These are phyloP conservation scores for Yarrowia alimentaria DNA, from an alignment of 805 yeast species.

Conservation along the genomic window DNA sequence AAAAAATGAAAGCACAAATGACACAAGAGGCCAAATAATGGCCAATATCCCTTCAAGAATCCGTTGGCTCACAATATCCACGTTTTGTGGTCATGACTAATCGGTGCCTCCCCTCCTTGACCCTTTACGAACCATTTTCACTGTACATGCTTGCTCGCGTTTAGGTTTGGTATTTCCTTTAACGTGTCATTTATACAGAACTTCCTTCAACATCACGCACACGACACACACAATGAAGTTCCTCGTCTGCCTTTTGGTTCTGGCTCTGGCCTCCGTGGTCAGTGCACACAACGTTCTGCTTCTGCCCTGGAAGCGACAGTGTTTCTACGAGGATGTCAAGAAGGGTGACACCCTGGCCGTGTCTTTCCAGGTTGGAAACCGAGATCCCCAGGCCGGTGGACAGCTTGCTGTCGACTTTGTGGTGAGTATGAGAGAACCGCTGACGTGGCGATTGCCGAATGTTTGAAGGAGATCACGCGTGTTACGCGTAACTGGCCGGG, in stretches of 20 bases:
- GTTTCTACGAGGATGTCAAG: constrained; percentile 82
- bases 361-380: constrained; percentile 89
- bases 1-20: too few species aligned
- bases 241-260: constrained; percentile 23
- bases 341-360: constrained; percentile 83
- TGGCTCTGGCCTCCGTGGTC: constrained; percentile 31
- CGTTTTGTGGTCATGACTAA: too few species aligned
- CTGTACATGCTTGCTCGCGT: constrained; percentile 10
- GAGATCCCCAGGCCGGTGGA: constrained; percentile 50
- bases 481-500: too few species aligned
- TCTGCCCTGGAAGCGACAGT: constrained; percentile 79
- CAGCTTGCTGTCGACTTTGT: constrained; percentile 58
- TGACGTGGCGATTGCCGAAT: too few species aligned
- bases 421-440: constrained; percentile 30
- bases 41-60: too few species aligned
- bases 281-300: constrained; percentile 77
- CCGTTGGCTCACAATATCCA: too few species aligned
- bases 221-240: constrained; percentile 21
- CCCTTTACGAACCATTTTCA: neutral
- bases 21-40: too few species aligned
- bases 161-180: constrained; percentile 15
- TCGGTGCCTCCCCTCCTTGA: neutral
- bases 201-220: constrained; percentile 7
- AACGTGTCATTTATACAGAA: constrained; percentile 15
- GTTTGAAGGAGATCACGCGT: too few species aligned